Conservation (phyloP, 768 basidiomycete genomes). For the Paxillus ammoniavirescens region DNA sequence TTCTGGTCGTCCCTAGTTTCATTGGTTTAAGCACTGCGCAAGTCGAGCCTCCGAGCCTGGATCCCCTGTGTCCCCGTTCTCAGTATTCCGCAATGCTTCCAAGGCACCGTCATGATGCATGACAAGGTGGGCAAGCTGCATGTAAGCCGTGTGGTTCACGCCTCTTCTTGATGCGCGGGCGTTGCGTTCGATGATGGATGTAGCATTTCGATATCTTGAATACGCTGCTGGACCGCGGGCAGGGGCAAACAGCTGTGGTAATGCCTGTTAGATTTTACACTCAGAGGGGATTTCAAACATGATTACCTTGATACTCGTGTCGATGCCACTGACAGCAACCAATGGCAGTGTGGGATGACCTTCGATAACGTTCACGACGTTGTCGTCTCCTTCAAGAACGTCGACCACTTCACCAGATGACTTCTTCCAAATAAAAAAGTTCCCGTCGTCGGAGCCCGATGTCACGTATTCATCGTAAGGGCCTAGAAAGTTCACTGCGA, state of each 20-base stretch:
- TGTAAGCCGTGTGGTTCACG: conserved; percentile 14
- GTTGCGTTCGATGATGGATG: conserved; percentile 59
- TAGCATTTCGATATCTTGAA: conserved; percentile 52
- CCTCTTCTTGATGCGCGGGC: conserved; percentile 31
- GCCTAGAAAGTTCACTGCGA: conserved; percentile 80
- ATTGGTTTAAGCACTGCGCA: conserved; percentile 30
- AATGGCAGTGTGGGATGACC: conserved; percentile 76
- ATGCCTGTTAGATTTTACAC: not conserved
- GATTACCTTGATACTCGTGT: conserved; percentile 75
- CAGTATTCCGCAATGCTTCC: conserved; percentile 22
- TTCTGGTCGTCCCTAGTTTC: conserved; percentile 3
- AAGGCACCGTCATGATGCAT: conserved; percentile 25
- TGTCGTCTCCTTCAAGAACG: conserved; percentile 81
- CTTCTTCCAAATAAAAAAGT: conserved; percentile 88
- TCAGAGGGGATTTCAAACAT: not conserved
- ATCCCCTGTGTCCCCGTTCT: conserved; percentile 23
- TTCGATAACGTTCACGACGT: conserved; percentile 85
- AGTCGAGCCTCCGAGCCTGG: conserved; percentile 26
- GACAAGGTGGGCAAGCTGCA: conserved; percentile 31
- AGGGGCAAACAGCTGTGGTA: conserved; percentile 63
- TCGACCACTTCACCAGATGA: conserved; percentile 59
- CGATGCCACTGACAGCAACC: conserved; percentile 86
- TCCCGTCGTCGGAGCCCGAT: conserved; percentile 86
- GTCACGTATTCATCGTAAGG: conserved; percentile 72
- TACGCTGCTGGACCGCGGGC: conserved; percentile 44